Evolutionary conservation across 306 rosid genomes (phyloP).

Genomic region (Lagenaria siceraria): DNA sequence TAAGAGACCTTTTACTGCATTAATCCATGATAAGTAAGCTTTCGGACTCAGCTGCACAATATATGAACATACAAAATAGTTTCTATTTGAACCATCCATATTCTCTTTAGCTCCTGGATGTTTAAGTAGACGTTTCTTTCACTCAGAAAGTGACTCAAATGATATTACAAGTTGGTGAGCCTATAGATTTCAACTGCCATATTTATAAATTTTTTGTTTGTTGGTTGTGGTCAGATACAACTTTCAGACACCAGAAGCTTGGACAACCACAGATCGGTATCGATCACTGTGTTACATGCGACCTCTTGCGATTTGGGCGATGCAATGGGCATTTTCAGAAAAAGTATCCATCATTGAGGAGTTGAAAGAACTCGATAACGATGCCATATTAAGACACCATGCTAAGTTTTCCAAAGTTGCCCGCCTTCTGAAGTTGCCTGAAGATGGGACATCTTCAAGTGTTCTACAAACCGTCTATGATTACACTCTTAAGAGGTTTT

Average conservation of each 20-base stretch:
- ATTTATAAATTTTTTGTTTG: neutral
- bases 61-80: neutral
- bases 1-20: too few relatives aligned
- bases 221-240: slow-evolving; percentile 37
- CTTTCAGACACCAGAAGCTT: slow-evolving; percentile 93
- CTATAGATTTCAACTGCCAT: neutral
- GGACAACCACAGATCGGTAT: slow-evolving; percentile 50
- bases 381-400: slow-evolving; percentile 30
- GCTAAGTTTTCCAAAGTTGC: slow-evolving; percentile 63
- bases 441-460: slow-evolving; percentile 36
- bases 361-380: slow-evolving; percentile 32
- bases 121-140: neutral
- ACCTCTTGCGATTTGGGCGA: slow-evolving; percentile 95
- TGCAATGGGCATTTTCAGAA: slow-evolving; percentile 77
- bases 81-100: neutral
- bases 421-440: slow-evolving; percentile 46
- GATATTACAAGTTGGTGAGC: too few relatives aligned
- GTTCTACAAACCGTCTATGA: slow-evolving; percentile 57
- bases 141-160: neutral
- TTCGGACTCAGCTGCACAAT: too few relatives aligned
- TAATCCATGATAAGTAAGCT: too few relatives aligned
- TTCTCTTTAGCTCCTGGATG: neutral
- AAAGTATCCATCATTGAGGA: slow-evolving; percentile 14
- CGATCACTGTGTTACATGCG: slow-evolving; percentile 84
- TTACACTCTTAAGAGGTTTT: slow-evolving; percentile 53